A percentile compares a stretch with the other conserved stretches of the same genome.
Evolutionary conservation across 2,329 filamentous ascomycete genomes (phyloP).

Genomic region (Colletotrichum sp.): DNA sequence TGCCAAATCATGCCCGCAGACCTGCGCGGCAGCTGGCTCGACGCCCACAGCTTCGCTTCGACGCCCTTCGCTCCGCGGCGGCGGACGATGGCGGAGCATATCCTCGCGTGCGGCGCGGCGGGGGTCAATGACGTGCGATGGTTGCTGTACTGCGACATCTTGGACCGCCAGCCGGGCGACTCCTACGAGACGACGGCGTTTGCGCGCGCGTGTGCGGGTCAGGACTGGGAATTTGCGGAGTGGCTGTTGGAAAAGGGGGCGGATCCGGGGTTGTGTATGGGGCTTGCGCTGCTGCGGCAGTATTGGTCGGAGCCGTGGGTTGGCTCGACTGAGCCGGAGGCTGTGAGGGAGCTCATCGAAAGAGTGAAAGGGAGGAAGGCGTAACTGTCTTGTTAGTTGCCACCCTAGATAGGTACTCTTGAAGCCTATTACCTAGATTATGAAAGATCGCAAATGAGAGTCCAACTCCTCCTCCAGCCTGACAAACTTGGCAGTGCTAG

Average conservation of each 20-base stretch:
- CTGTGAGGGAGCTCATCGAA: background rate
- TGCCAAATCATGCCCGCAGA: background rate
- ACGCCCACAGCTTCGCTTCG: fast-evolving
- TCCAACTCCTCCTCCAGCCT: background rate
- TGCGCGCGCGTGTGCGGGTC: background rate
- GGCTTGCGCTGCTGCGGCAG: background rate
- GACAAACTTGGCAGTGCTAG: background rate
- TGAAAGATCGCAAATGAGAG: background rate
- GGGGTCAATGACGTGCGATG: background rate
- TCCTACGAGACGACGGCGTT: background rate
- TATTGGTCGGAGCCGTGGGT: background rate
- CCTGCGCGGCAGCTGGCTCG: background rate
- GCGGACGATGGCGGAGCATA: background rate
- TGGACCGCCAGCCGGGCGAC: background rate
- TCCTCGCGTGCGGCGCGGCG: background rate
- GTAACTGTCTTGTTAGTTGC: background rate
- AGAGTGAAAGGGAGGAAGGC: background rate
- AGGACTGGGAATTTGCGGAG: background rate
- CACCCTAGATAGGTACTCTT: background rate
- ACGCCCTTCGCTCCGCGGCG: fast-evolving
- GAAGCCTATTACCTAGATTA: background rate
- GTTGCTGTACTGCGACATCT: background rate
- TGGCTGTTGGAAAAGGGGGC: background rate
- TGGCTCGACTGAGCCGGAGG: background rate
- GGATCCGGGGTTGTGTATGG: background rate